Conservation (phyloP, 768 basidiomycete species). For the Royoungia palumana region DNA sequence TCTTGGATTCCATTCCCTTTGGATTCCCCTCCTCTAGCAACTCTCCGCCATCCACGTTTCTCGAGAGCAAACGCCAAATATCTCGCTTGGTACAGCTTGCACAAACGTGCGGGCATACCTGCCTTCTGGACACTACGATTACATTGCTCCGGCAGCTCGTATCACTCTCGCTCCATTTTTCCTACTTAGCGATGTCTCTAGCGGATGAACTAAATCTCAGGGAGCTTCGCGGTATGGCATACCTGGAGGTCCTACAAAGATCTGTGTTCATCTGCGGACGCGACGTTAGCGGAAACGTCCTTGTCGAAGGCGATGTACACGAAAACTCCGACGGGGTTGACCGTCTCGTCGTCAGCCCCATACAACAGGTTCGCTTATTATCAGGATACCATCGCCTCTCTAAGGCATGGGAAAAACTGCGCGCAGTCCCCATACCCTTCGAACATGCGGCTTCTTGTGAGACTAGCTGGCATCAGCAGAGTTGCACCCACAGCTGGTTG, state of each 20-base stretch:
- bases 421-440: conserved; percentile 54
- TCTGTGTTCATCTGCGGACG: conserved; percentile 32
- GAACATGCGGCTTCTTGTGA: conserved; percentile 62
- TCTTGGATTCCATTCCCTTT: conserved; percentile 42
- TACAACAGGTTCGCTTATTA: conserved; percentile 63
- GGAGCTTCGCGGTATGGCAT: conserved; percentile 59
- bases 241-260: conserved; percentile 72
- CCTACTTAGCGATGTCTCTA: conserved; percentile 69
- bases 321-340: conserved; percentile 38
- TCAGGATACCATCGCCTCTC: conserved; percentile 70
- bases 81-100: conserved; percentile 64
- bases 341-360: conserved; percentile 49
- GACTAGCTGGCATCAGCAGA: conserved; percentile 69
- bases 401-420: conserved; percentile 61
- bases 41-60: conserved; percentile 34
- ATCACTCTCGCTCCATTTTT: conserved; percentile 59
- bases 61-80: conserved; percentile 45
- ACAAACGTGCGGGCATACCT: conserved; percentile 61
- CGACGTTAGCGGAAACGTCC: conserved; percentile 10
- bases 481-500: conserved; percentile 68
- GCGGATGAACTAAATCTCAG: conserved; percentile 67
- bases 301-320: conserved; percentile 32
- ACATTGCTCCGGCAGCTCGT: conserved; percentile 57
- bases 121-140: conserved; percentile 59
- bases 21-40: conserved; percentile 21